Evolutionary conservation across 1,284 basidiomycete genomes (phyloP).

Genomic region (Apiotrichum porosum): DNA sequence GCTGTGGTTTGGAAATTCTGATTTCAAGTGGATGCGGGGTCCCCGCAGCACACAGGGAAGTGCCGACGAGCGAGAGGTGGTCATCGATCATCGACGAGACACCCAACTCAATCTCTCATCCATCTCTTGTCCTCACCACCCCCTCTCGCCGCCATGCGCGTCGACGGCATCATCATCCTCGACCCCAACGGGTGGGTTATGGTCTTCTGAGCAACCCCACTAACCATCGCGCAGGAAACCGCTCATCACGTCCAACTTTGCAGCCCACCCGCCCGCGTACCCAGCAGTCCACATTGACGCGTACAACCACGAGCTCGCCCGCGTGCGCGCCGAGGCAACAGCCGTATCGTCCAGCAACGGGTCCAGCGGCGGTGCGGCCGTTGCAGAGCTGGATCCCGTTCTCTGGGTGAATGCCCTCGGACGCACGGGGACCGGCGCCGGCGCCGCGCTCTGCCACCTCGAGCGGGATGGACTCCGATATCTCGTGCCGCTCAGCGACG

Average conservation of each 20-base stretch:
- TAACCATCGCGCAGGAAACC: conserved; percentile 57
- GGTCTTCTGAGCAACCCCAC: background rate
- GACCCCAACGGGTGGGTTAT: conserved; percentile 68
- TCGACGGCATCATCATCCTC: conserved; percentile 87
- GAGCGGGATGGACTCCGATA: conserved; percentile 67
- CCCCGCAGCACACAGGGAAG: background rate
- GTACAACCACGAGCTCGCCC: conserved; percentile 65
- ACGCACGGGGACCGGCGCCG: conserved; percentile 24
- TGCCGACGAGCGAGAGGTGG: too few species aligned
- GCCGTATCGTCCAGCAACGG: background rate
- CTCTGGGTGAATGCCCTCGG: conserved; percentile 42
- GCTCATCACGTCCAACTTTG: conserved; percentile 87
- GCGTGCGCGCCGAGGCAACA: conserved; percentile 45
- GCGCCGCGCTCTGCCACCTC: conserved; percentile 58
- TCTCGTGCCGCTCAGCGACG: conserved; percentile 70
- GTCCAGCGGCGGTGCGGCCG: background rate
- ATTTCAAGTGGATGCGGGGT: background rate
- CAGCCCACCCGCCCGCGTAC: conserved; percentile 68
- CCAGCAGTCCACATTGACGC: conserved; percentile 82
- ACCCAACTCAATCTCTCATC: background rate
- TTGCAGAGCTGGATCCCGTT: conserved; percentile 27
- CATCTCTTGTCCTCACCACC: background rate
- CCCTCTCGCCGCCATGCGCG: conserved; percentile 40
- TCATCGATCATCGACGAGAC: conserved; percentile 1
- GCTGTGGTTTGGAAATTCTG: background rate